Percentiles rank a stretch among this genome's conserved stretches.
Evolutionary conservation across 352 stramenopile species (phyloP).

Genomic region (Albugo candida): DNA sequence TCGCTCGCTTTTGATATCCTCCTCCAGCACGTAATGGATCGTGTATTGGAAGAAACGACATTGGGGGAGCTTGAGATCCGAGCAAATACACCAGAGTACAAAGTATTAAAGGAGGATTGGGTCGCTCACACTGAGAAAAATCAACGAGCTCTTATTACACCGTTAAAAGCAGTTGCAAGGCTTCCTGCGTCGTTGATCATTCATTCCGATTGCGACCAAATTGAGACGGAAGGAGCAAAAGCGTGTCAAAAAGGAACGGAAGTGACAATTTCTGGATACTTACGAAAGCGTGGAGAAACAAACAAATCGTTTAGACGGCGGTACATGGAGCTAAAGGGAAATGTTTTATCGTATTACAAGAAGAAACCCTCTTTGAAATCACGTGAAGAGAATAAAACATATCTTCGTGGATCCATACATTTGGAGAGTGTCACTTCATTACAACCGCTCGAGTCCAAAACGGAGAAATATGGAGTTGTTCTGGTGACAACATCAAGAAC

Average conservation of each 20-base stretch:
- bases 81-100: conserved; percentile 80
- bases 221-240: conserved; percentile 18
- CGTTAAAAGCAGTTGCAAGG: conserved; percentile 61
- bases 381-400: conserved; percentile 50
- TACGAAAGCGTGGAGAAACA: conserved; percentile 68
- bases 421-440: conserved; percentile 62
- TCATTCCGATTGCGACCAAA: conserved; percentile 19
- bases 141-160: conserved; percentile 56
- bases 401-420: conserved; percentile 53
- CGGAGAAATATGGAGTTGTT: conserved; percentile 53
- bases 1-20: conserved; percentile 56
- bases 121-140: conserved; percentile 65
- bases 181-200: conserved; percentile 58
- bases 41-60: conserved; percentile 64
- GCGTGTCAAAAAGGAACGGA: not conserved
- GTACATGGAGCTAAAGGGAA: conserved; percentile 71
- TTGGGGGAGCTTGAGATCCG: conserved; percentile 60
- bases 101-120: conserved; percentile 70
- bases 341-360: conserved; percentile 63
- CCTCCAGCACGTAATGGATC: conserved; percentile 54
- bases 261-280: conserved; percentile 32
- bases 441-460: conserved; percentile 39
- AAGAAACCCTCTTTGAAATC: conserved; percentile 68
- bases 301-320: conserved; percentile 67
- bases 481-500: conserved; percentile 59